phyloP scores from a whole-genome alignment of 352 stramenopile species.

The Phytophthora uliginosa region DNA sequence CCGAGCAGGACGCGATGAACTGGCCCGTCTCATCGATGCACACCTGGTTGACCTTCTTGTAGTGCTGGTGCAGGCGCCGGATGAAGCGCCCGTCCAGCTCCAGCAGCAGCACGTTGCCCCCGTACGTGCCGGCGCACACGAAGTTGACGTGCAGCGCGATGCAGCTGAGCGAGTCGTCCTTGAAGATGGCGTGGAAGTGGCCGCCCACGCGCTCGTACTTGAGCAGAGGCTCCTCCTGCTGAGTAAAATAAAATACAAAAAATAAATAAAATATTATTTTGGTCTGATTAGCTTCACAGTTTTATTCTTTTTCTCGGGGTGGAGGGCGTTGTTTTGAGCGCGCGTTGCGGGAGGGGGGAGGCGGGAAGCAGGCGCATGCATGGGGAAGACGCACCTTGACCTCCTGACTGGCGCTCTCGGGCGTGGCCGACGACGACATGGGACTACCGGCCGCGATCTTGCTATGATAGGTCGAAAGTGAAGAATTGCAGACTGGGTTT shows the following conservation, averaged over 20 bases:
- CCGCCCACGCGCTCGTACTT: slow-evolving; percentile 91
- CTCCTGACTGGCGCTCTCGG: slow-evolving; percentile 28
- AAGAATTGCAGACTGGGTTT: neutral
- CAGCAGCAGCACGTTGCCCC: slow-evolving; percentile 82
- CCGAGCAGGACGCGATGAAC: slow-evolving; percentile 89
- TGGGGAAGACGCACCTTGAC: slow-evolving; percentile 17
- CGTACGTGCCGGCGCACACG: slow-evolving; percentile 80
- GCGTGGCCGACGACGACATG: slow-evolving; percentile 11
- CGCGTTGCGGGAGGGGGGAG: neutral
- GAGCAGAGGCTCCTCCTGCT: slow-evolving; percentile 59
- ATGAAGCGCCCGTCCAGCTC: slow-evolving; percentile 85
- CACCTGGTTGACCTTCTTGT: slow-evolving; percentile 91
- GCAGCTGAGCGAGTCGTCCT: slow-evolving; percentile 88
- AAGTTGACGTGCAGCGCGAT: slow-evolving; percentile 88
- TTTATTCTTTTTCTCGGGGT: slow-evolving; percentile 10
- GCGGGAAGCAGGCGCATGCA: neutral
- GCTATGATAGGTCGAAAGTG: neutral
- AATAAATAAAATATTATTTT: neutral
- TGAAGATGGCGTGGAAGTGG: slow-evolving; percentile 89
- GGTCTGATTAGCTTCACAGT: slow-evolving; percentile 15
- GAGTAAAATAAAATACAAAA: slow-evolving; percentile 7
- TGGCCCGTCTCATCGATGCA: slow-evolving; percentile 88
- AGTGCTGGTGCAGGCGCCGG: slow-evolving; percentile 85
- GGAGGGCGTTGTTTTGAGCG: neutral
- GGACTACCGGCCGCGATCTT: slow-evolving; percentile 24